phyloP scores from a whole-genome alignment of 176 grass and related monocot species.

The Hordeum marinum region DNA sequence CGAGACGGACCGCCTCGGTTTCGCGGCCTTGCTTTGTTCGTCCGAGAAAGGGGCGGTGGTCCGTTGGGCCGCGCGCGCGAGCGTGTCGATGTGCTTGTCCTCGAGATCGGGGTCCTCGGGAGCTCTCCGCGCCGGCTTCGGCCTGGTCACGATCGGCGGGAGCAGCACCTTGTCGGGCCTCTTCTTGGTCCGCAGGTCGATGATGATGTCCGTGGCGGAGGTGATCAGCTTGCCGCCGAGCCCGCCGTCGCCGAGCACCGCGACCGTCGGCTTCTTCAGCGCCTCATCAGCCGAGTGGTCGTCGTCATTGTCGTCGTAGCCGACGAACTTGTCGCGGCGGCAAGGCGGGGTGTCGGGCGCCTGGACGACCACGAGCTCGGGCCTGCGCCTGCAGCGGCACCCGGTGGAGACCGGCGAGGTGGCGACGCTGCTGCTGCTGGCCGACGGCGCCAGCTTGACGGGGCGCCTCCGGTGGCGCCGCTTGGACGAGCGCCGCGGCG shows the following conservation, averaged over 20 bases:
- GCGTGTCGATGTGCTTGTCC: constrained; percentile 33
- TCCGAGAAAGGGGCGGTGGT: neutral
- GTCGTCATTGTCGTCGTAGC: constrained; percentile 17
- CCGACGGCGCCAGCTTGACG: constrained; percentile 19
- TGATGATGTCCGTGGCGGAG: constrained; percentile 62
- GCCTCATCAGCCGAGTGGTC: neutral
- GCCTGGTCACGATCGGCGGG: constrained; percentile 65
- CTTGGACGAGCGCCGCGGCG: constrained; percentile 52
- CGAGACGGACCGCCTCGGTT: constrained; percentile 36
- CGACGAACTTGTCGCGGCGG: constrained; percentile 36
- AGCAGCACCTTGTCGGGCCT: constrained; percentile 22
- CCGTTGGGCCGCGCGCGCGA: neutral
- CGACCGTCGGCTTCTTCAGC: neutral
- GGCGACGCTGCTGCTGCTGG: constrained; percentile 28
- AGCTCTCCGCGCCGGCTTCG: neutral
- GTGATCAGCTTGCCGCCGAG: constrained; percentile 36
- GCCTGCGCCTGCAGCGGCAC: constrained; percentile 25
- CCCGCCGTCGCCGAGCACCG: neutral
- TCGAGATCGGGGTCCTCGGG: constrained; percentile 12
- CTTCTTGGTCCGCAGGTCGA: constrained; percentile 36
- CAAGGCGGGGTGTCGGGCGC: constrained; percentile 34
- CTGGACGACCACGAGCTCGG: neutral
- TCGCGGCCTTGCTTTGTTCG: constrained; percentile 21
- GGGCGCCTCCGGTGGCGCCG: constrained; percentile 36
- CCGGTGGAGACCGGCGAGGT: constrained; percentile 41